Evolutionary conservation across 176 grass and related monocot genomes (phyloP), one percentile per base, ranked within the genome.

Genomic region (Ensete glaucum): DNA sequence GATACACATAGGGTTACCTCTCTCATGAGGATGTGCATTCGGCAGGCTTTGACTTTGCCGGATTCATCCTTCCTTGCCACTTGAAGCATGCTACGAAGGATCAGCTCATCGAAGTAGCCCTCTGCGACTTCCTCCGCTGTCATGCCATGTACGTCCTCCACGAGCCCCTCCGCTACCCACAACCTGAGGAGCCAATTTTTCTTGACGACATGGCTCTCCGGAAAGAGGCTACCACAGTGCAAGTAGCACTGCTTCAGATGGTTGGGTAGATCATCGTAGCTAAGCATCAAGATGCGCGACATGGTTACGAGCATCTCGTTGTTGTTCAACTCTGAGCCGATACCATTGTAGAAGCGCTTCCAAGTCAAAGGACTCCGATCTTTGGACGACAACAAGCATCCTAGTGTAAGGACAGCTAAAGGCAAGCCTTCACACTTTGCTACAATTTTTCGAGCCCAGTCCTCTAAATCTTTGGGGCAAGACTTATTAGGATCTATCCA

Each of bases 81-180:
- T 20, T 21, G 68, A 50, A 71, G 16, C 29, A 71, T 22, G 13
- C 8, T 71, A 17, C 15, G 14, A 50, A 4, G 15, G 2, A 50
- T 34, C 29, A 71, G 68, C 43, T 71, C 7, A 48, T 71, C 68
- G 8, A 71, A 11, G 29, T 71, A 52, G 2, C 9, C 7, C 26
- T 50, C 48, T 71, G 43, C 68, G 1, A 71, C 8, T 11, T 71
- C 68, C 34, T 71, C 68, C 13, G 20, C 0, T 19, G 68, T 52
- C 13, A 71, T 71, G 4, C 48, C 48, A n/a, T 8, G 15, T 9
- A 0, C 51, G 15, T 50, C 67, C 29, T 50, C 29, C 17, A 51
- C 48, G 3, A 71, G n/a, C 10, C 17, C 68, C 15, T 71, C 43
- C n/a, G 68, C 68, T 51, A 71, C 48, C 68, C 68, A 71, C 68